These are phyloP conservation scores for Canna indica DNA, from an alignment of 176 grass and related monocot species.

Conservation along the genomic window DNA sequence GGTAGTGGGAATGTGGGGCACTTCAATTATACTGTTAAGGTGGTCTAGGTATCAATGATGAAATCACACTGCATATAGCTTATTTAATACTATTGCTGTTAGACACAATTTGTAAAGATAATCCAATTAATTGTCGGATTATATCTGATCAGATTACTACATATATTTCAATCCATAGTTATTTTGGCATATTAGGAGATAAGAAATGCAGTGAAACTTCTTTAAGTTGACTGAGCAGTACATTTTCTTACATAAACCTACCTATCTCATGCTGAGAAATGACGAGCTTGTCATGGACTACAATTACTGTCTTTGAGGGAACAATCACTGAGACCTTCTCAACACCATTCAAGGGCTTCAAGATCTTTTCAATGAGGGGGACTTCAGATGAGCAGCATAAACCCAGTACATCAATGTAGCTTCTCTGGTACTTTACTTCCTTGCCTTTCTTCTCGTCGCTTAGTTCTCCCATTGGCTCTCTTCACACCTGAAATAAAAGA, in stretches of 20 bases:
- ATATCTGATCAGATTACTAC: neutral
- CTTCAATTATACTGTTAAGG: neutral
- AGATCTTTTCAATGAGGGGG: conserved; percentile 37
- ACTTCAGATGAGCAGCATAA: conserved; percentile 64
- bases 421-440: conserved; percentile 30
- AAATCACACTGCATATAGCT: neutral
- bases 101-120: too few species aligned
- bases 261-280: conserved; percentile 41
- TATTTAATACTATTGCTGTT: too few species aligned
- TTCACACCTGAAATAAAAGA: neutral
- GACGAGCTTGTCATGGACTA: conserved; percentile 41
- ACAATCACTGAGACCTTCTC: conserved; percentile 38
- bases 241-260: conserved; percentile 10
- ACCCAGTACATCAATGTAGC: conserved; percentile 56
- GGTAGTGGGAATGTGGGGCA: neutral
- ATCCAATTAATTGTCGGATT: too few species aligned
- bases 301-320: conserved; percentile 54
- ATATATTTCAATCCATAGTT: neutral
- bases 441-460: neutral
- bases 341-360: conserved; percentile 42
- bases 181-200: too few species aligned
- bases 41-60: neutral
- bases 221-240: too few species aligned
- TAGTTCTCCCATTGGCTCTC: neutral
- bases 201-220: neutral